Conservation (phyloP, 2,329 filamentous ascomycete genomes). For the Emergomyces orientalis region DNA sequence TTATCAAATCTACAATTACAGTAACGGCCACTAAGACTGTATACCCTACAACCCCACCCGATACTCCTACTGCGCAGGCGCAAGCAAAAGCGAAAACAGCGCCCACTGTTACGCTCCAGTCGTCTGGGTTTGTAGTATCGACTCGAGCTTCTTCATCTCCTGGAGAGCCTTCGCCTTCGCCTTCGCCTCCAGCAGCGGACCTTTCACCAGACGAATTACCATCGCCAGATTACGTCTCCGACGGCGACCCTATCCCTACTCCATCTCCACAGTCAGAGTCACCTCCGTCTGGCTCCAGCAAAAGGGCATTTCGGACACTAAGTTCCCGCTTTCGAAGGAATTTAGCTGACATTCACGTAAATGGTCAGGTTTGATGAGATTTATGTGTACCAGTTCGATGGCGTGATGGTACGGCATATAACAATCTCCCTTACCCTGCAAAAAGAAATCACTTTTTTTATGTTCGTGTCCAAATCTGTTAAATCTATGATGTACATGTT, state of each 20-base stretch:
- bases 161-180: background rate
- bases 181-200: background rate
- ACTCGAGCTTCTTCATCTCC: background rate
- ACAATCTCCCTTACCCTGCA: background rate
- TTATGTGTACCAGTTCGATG: background rate
- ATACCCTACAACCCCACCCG: background rate
- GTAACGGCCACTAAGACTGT: background rate
- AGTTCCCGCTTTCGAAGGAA: background rate
- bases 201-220: background rate
- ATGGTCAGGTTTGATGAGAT: background rate
- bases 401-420: background rate
- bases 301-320: background rate
- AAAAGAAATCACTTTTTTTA: background rate
- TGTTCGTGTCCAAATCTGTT: no score
- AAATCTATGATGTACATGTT: background rate
- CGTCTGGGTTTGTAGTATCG: background rate
- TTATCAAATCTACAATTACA: background rate
- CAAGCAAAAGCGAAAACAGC: background rate
- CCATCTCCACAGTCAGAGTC: background rate
- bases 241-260: background rate
- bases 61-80: background rate
- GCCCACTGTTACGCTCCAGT: background rate
- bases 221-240: background rate
- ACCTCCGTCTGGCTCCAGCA: background rate
- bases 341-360: background rate